Evolutionary conservation across 2,329 filamentous ascomycete genomes (phyloP), one percentile per base, ranked within the genome.

Genomic region (Aspergillus persii): DNA sequence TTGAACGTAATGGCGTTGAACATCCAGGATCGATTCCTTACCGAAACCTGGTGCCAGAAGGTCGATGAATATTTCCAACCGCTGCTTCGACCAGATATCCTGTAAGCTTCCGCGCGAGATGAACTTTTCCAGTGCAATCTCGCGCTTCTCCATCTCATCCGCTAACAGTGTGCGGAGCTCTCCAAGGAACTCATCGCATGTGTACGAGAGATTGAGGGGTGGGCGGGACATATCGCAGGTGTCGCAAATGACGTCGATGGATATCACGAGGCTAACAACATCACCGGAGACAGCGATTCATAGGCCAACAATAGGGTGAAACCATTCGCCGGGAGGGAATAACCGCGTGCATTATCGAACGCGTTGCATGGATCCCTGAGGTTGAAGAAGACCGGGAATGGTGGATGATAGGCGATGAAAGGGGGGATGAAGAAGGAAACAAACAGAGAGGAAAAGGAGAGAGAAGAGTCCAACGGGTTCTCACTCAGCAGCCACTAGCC

Each of bases 21-120:
- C 50, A 4, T 30, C 12, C 3, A 39, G 5, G 3, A 59, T 55
- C 11, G 5, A 11, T 1, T n/a, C 15, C 23, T 27, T 8, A 12
- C 54, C 39, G 15, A 56, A 50, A 7, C 60, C 49, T 6, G 56
- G 46, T 1, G 41, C 36, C 18, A 49, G 23, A 6, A 51, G 23
- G 2, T 51, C 48, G 23, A 63, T 31, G 39, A 66, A 63, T 23
- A 23, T 39, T 18, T 59, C 53, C 36, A 66, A 31, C 2, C 53
- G 53, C 3, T 52, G 18, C 8, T 59, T 36, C 11, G 41, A 56
- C 64, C 62, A 66, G 26, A 66, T 58, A 5, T 33, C 31, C 11
- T 8, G 33, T 9, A 66, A 41, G 3, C 47, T 51, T n/a, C 54
- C 36, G 4, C 54, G 58, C 3, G 60, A 26, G 12, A 64, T 47